Evolutionary conservation across 441 rosid genomes (phyloP), one percentile per base, ranked within the genome.

Genomic region (Brassica balearica): DNA sequence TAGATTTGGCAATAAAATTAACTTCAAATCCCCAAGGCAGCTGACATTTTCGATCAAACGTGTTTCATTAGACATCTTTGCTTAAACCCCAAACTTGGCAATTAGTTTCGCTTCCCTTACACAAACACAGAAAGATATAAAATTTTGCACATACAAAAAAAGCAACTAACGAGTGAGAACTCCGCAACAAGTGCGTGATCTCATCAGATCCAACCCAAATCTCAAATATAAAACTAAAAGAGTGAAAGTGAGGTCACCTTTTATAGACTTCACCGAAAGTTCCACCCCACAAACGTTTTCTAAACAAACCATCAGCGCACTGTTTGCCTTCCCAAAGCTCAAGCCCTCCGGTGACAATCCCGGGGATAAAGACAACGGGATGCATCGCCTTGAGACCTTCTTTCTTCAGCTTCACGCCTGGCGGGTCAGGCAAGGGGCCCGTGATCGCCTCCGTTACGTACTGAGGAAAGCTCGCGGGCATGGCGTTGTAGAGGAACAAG

Each of bases 231-330:
- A 56, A 27, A 38, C 0, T 6, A 19, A n/a, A n/a, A 68, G 22
- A 73, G 17, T 2, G 11, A 29, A 63, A 63, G 19, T 19, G 19
- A 19, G 19, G 19, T 38, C 19, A 92, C 98, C 99, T 92, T 81
- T 87, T 96, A 71, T 91, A 91, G 10, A 91, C 92, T 74, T 93
- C 99, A 46, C 97, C 95, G 72, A 96, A 96, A 32, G 95, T 90
- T 60, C 98, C 98, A 58, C 99, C 99, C 99, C 98, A 96, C 72
- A 96, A 85, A 19, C 98, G 86, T 71, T 93, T 93, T 80, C 99
- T 79, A 76, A 96, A 96, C 82, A 96, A 75, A 11, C 95, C 97
- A 43, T 90, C 98, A 29, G 98, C 95, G 23, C 98, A 95, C 5
- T 82, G 90, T 5, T 86, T 89, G 2, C 99, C 99, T 75, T 95